Evolutionary conservation across 2,329 filamentous ascomycete species (phyloP).

Genomic region (Hypoxylon sp.): DNA sequence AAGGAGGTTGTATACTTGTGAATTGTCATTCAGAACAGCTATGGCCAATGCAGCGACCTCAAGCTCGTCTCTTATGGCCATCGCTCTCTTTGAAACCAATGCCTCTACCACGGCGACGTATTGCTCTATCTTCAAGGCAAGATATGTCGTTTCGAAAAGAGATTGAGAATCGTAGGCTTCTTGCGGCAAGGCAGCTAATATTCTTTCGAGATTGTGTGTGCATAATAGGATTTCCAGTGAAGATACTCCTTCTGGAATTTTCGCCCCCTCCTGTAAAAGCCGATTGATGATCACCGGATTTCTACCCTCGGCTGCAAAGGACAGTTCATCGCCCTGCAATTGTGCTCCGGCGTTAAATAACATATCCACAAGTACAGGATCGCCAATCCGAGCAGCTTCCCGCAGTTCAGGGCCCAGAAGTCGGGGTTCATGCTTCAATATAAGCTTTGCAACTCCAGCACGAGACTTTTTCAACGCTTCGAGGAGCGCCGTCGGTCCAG

Average conservation of each 20-base stretch:
- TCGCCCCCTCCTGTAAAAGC: not conserved
- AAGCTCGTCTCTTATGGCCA: not conserved
- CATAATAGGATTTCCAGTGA: not conserved
- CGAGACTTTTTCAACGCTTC: not conserved
- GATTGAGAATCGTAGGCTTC: not conserved
- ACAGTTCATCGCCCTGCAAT: not conserved
- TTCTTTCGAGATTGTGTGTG: not conserved
- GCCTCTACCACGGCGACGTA: not conserved
- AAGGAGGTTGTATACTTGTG: not conserved
- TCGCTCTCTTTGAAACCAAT: not conserved
- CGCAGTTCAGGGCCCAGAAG: not conserved
- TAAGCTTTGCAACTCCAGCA: not conserved
- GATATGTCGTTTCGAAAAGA: not conserved
- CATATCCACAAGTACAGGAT: not conserved
- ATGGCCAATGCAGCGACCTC: not conserved
- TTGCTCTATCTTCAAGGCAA: not conserved
- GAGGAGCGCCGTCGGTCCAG: not conserved
- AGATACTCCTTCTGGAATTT: not conserved
- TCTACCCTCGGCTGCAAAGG: not conserved
- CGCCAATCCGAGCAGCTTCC: not conserved
- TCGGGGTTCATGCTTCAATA: not conserved
- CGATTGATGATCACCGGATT: not conserved
- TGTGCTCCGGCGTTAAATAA: constrained; percentile 2
- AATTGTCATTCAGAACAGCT: constrained; percentile 4
- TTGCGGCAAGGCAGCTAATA: not conserved